Evolutionary conservation across 1,284 basidiomycete genomes (phyloP).

Genomic region (Austroboletus niveus): DNA sequence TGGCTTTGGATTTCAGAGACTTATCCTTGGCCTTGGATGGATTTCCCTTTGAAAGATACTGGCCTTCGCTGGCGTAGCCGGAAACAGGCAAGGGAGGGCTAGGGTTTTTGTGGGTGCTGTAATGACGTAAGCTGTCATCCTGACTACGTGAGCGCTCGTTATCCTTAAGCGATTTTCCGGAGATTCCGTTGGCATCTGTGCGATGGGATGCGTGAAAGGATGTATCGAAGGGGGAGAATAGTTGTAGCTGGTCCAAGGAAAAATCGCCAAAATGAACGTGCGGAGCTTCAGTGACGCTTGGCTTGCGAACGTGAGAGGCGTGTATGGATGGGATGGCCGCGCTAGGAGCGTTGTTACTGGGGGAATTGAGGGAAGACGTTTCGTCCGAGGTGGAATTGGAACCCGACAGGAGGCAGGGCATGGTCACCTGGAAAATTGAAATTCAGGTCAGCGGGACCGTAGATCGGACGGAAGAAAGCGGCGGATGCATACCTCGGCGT

Average conservation of each 20-base stretch:
- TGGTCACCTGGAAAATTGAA: slow-evolving; percentile 21
- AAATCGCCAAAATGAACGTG: slow-evolving; percentile 33
- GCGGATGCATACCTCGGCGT: slow-evolving; percentile 18
- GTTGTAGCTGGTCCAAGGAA: slow-evolving; percentile 27
- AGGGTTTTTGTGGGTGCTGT: slow-evolving; percentile 8
- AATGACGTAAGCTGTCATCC: slow-evolving; percentile 15
- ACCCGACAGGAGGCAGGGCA: slow-evolving; percentile 25
- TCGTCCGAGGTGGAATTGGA: slow-evolving; percentile 34
- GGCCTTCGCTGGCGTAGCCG: slow-evolving; percentile 32
- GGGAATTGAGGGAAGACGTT: slow-evolving; percentile 30
- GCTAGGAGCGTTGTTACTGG: slow-evolving; percentile 17
- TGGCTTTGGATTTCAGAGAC: slow-evolving; percentile 16
- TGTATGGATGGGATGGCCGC: slow-evolving; percentile 15
- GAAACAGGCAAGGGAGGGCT: slow-evolving; percentile 16
- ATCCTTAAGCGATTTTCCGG: slow-evolving; percentile 9
- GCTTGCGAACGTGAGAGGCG: slow-evolving; percentile 24
- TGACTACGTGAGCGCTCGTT: slow-evolving; percentile 21
- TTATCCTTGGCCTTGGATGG: slow-evolving; percentile 22
- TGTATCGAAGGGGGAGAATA: slow-evolving; percentile 24
- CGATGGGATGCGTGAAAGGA: slow-evolving; percentile 9
- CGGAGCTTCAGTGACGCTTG: slow-evolving; percentile 29
- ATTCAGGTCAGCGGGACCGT: slow-evolving; percentile 8
- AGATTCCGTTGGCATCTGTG: not conserved
- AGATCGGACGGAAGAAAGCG: not conserved
- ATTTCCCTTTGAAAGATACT: slow-evolving; percentile 30